Percentiles rank a stretch among this genome's conserved stretches.
Evolutionary conservation across 192 early-diverging fungal genomes (phyloP).

Genomic region (Gonapodya prolifera): DNA sequence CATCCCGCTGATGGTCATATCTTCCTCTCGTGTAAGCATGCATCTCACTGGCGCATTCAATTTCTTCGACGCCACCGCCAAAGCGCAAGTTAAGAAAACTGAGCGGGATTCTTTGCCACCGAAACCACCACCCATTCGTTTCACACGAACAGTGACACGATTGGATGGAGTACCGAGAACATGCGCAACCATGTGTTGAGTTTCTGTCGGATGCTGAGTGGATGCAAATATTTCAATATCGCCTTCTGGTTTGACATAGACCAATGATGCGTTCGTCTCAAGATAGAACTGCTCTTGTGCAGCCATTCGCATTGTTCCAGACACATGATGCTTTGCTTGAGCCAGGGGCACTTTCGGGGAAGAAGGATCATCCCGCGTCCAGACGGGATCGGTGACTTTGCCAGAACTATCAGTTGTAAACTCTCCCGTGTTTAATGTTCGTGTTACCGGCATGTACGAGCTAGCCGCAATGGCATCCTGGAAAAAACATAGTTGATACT

Average conservation of each 20-base stretch:
- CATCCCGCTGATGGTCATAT: slow-evolving; percentile 61
- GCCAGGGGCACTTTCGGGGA: neutral
- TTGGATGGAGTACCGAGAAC: slow-evolving; percentile 58
- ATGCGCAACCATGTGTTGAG: slow-evolving; percentile 54
- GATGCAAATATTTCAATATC: slow-evolving; percentile 69
- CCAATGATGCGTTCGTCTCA: slow-evolving; percentile 57
- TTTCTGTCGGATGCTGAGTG: slow-evolving; percentile 66
- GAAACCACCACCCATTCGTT: slow-evolving; percentile 80
- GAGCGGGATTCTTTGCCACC: slow-evolving; percentile 66
- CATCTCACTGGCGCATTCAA: slow-evolving; percentile 51
- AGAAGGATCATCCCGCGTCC: slow-evolving; percentile 22
- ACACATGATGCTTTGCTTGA: slow-evolving; percentile 10
- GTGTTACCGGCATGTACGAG: neutral
- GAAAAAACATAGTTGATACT: neutral
- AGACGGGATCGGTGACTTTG: slow-evolving; percentile 44
- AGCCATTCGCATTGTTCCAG: slow-evolving; percentile 39
- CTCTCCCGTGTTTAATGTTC: slow-evolving; percentile 1
- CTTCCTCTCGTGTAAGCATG: slow-evolving; percentile 72
- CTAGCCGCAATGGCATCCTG: neutral
- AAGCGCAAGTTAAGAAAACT: slow-evolving; percentile 42
- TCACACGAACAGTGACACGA: slow-evolving; percentile 60
- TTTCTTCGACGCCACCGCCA: slow-evolving; percentile 59
- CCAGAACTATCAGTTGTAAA: slow-evolving; percentile 23
- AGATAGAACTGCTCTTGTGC: slow-evolving; percentile 82
- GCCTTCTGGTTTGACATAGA: slow-evolving; percentile 60